Evolutionary conservation across 441 rosid species (phyloP).

Genomic region (Eruca vesicaria): DNA sequence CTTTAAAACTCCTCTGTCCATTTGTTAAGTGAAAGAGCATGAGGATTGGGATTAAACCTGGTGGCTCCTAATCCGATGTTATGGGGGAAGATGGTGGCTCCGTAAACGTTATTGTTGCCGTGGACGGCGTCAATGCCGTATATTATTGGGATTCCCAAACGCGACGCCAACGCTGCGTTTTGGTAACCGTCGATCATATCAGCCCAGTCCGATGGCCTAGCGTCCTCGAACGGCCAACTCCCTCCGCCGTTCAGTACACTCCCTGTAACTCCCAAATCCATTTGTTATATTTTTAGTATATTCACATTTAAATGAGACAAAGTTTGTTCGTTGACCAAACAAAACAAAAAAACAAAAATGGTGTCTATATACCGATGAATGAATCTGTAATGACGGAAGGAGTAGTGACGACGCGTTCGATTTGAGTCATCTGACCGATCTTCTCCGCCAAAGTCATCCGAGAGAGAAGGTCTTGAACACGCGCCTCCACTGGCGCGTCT

Average conservation of each 20-base stretch:
- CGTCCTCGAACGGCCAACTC: slow-evolving; percentile 57
- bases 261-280: slow-evolving; percentile 7
- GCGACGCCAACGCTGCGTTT: slow-evolving; percentile 54
- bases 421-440: slow-evolving; percentile 23
- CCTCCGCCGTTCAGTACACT: slow-evolving; percentile 56
- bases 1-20: too few relatives aligned
- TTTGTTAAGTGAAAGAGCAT: too few relatives aligned
- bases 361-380: slow-evolving; percentile 2
- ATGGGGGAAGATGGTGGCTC: slow-evolving; percentile 87
- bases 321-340: slow-evolving; percentile 11
- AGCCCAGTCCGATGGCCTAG: slow-evolving; percentile 67
- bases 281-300: background rate
- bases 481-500: slow-evolving; percentile 24
- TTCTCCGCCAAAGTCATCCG: slow-evolving; percentile 29
- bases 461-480: slow-evolving; percentile 28
- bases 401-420: slow-evolving; percentile 13
- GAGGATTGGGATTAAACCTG: slow-evolving; percentile 8
- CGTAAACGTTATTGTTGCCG: slow-evolving; percentile 73
- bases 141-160: slow-evolving; percentile 80
- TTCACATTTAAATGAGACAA: background rate
- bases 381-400: slow-evolving; percentile 8
- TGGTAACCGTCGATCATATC: slow-evolving; percentile 77
- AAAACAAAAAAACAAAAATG: background rate
- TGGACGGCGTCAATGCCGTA: slow-evolving; percentile 94
- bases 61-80: slow-evolving; percentile 86